These are phyloP conservation scores for Anisodus tanguticus DNA, from an alignment of 257 asterid species.

Conservation along the genomic window DNA sequence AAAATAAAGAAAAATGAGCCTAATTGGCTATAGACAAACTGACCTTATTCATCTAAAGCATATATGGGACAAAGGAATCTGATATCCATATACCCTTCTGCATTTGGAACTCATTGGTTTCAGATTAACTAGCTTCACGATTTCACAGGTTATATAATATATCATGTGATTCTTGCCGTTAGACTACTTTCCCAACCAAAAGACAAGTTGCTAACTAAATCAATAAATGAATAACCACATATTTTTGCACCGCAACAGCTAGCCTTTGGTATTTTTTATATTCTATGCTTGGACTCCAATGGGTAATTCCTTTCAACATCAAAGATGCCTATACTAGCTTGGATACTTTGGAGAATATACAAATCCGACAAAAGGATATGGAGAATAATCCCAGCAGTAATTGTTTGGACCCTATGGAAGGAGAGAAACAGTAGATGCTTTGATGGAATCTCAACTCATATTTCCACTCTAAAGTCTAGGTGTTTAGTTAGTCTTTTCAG, in stretches of 20 bases:
- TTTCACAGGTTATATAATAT: not conserved
- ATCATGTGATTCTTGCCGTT: not conserved
- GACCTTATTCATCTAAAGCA: slow-evolving; percentile 8
- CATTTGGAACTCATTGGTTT: not conserved
- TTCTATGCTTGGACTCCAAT: too few relatives aligned
- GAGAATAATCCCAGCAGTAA: too few relatives aligned
- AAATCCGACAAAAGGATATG: too few relatives aligned
- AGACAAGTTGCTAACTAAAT: slow-evolving; percentile 15
- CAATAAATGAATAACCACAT: not conserved
- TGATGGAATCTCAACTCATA: not conserved
- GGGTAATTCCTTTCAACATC: too few relatives aligned
- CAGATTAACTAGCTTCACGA: not conserved
- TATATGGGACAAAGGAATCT: not conserved
- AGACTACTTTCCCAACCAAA: slow-evolving; percentile 1
- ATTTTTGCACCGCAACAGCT: not conserved
- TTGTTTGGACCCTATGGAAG: too few relatives aligned
- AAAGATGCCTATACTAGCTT: too few relatives aligned
- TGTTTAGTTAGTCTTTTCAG: too few relatives aligned
- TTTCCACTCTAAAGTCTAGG: not conserved
- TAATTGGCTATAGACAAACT: slow-evolving; percentile 15
- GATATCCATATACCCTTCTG: slow-evolving; percentile 14
- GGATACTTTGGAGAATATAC: too few relatives aligned
- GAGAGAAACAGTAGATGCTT: too few relatives aligned
- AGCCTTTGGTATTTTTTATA: too few relatives aligned
- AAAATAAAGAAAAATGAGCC: not conserved